Evolutionary conservation across 371 early-diverging fungal genomes (phyloP).

Genomic region (Circinella umbellata): DNA sequence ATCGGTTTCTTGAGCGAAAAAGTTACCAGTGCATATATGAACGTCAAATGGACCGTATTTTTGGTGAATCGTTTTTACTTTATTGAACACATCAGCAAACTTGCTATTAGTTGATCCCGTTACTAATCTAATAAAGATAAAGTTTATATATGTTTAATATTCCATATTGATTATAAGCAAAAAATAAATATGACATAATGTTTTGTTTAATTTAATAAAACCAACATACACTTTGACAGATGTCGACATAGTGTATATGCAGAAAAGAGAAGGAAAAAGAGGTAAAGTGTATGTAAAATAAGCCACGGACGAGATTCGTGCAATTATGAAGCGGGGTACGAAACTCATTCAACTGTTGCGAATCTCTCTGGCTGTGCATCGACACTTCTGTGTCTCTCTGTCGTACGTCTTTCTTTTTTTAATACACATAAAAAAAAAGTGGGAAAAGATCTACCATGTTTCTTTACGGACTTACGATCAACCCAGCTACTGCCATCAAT

Average conservation of each 20-base stretch:
- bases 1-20: constrained; percentile 62
- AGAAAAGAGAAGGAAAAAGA: neutral
- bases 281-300: neutral
- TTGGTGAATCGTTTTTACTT: constrained; percentile 72
- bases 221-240: constrained; percentile 1
- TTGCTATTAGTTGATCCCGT: constrained; percentile 74
- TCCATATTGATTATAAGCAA: no score
- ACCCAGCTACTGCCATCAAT: constrained; percentile 80
- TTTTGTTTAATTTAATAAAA: neutral
- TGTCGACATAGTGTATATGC: neutral
- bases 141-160: neutral
- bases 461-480: constrained; percentile 91
- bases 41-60: constrained; percentile 90
- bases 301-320: neutral
- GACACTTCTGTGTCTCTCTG: neutral
- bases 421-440: neutral
- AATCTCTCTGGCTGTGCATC: neutral
- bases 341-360: neutral
- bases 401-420: neutral
- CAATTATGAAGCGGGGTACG: neutral
- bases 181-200: neutral
- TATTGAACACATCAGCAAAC: constrained; percentile 65
- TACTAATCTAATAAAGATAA: constrained; percentile 51
- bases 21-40: constrained; percentile 80
- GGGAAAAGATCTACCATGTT: constrained; percentile 64